A percentile compares a stretch with the other conserved stretches of the same genome.
These are phyloP conservation scores for Nicotiana tabacum DNA, from an alignment of 257 asterid genomes.

Conservation along the genomic window DNA sequence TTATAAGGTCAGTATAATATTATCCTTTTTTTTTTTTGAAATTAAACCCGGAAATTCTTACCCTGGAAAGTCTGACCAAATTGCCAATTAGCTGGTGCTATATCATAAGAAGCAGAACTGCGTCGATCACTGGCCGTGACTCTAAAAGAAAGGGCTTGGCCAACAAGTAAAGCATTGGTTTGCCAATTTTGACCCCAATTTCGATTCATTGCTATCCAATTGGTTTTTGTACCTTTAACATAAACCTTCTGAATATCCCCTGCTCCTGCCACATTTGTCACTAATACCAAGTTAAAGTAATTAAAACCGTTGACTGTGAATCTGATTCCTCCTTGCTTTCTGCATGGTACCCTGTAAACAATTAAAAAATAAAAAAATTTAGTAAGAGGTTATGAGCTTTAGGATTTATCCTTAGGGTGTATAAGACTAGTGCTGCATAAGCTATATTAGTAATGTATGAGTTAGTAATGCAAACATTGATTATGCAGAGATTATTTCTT, in stretches of 20 bases:
- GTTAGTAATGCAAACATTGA: too few relatives aligned
- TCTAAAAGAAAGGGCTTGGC: slow-evolving; percentile 69
- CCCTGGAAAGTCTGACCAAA: slow-evolving; percentile 76
- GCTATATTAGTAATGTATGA: too few relatives aligned
- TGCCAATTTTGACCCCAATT: slow-evolving; percentile 95
- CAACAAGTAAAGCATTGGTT: slow-evolving; percentile 38
- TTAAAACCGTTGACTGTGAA: slow-evolving; percentile 67
- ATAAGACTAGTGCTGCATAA: too few relatives aligned
- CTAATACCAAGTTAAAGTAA: slow-evolving; percentile 60
- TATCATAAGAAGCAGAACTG: slow-evolving; percentile 54
- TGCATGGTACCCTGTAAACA: slow-evolving; percentile 38
- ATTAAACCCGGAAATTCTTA: slow-evolving; percentile 52
- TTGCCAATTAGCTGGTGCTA: slow-evolving; percentile 79
- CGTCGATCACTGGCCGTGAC: slow-evolving; percentile 68
- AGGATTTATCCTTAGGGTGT: too few relatives aligned
- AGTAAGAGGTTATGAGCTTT: too few relatives aligned
- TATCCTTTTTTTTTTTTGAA: neutral
- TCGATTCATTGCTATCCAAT: slow-evolving; percentile 64
- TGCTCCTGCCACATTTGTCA: slow-evolving; percentile 77
- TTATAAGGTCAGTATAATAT: neutral
- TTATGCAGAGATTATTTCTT: too few relatives aligned
- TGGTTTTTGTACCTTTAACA: slow-evolving; percentile 51
- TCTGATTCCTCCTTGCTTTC: slow-evolving; percentile 56
- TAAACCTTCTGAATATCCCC: slow-evolving; percentile 53
- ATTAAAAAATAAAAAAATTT: too few relatives aligned